Conservation (phyloP, 192 early-diverging fungal genomes). For the Dispira simplex region DNA sequence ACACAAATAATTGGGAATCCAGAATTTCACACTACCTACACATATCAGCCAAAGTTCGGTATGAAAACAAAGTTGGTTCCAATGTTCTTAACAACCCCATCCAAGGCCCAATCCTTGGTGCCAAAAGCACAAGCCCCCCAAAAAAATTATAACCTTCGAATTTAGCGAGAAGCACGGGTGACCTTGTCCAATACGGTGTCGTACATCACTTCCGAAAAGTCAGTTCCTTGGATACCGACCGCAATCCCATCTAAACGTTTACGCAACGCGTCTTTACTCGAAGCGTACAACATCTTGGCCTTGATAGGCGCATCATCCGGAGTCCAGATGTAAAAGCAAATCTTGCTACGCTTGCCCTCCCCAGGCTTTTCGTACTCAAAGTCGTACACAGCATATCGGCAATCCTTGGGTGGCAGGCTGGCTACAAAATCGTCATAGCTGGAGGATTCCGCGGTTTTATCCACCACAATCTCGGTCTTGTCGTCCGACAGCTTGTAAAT, state of each 20-base stretch:
- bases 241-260: slow-evolving; percentile 54
- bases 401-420: slow-evolving; percentile 42
- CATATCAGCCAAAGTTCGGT: no score
- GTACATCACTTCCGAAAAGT: slow-evolving; percentile 49
- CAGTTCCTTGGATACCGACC: slow-evolving; percentile 75
- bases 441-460: slow-evolving; percentile 15
- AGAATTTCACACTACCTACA: no score
- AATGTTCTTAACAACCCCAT: no score
- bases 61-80: no score
- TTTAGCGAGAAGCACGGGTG: slow-evolving; percentile 9
- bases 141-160: no score
- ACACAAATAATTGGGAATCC: no score
- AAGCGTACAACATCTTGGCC: slow-evolving; percentile 84
- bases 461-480: slow-evolving; percentile 45
- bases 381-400: slow-evolving; percentile 84
- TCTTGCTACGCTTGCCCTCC: slow-evolving; percentile 58
- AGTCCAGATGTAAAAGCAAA: slow-evolving; percentile 77
- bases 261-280: slow-evolving; percentile 65
- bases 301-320: slow-evolving; percentile 63
- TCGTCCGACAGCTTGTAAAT: slow-evolving; percentile 69
- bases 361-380: slow-evolving; percentile 52
- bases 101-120: no score
- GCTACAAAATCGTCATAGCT: slow-evolving; percentile 55
- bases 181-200: slow-evolving; percentile 56
- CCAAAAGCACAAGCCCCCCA: no score